Base-by-base conservation (phyloP, 352 stramenopile species). In the Pythium sukuiense region DNA sequence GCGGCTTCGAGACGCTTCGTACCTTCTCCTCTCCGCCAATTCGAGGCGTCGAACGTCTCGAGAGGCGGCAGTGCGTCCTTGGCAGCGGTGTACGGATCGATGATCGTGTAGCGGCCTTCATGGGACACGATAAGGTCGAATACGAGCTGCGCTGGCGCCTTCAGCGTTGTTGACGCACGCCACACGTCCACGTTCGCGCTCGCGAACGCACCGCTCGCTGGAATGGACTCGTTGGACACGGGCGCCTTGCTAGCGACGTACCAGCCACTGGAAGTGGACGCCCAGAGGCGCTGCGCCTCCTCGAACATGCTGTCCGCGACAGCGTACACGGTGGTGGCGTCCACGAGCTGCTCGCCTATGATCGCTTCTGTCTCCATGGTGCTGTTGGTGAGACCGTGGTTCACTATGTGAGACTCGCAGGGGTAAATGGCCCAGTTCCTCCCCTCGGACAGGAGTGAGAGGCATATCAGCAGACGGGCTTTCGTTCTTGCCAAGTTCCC, bases 91-190 rank as follows among this genome's bases (percentile, higher is more conserved):
- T 55, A 59, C 27, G 72, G 72, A 45, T 79, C 72, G 43, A 79
- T 79, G 48, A 79, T 52, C 57, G 72, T 39, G 66, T 75, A 77
- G 48, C 48, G 48, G 6, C 72, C 72, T 18, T 64, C 26, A 1
- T 63, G 61, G 30, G 72, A 68, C 26, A 73, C 61, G 14, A 79
- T 49, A 29, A 68, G 64, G 18, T 76, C 72, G 30, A 79, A 79
- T 7, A 79, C 39, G 37, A 26, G 55, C 52, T 79, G 61, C 13
- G 72, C 69, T 8, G 66, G 33, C 1, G 55, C 63, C 32, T 64
- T 18, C 7, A 79, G 48, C 2, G 65, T 45, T 5, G 57, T 66
- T 0, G 14, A 53, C 2, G 70, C 72, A 9, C 72, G 72, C 57
- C 61, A 71, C n/a, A 79, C 16, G 41, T 67, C 37, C 27, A 79